Evolutionary conservation across 2,329 filamentous ascomycete genomes (phyloP).

Genomic region (Emericellopsis cladophorae): DNA sequence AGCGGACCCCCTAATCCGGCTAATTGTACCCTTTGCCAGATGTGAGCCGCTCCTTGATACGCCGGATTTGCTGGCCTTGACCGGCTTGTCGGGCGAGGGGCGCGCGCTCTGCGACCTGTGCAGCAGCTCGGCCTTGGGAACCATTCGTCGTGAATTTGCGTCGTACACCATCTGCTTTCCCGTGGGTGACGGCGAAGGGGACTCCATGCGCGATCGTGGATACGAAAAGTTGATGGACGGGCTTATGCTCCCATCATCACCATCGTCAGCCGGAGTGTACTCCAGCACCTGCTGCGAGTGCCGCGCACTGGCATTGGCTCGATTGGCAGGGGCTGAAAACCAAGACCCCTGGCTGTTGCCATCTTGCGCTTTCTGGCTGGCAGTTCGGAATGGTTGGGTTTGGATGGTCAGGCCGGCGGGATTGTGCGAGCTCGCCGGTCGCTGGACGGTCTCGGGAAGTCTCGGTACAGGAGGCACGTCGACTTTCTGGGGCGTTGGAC

Average conservation of each 20-base stretch:
- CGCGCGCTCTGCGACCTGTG: slow-evolving; percentile 27
- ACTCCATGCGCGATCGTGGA: slow-evolving; percentile 31
- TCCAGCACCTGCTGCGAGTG: slow-evolving; percentile 27
- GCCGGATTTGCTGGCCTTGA: slow-evolving; percentile 26
- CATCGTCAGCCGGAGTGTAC: slow-evolving; percentile 12
- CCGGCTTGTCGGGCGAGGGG: slow-evolving; percentile 23
- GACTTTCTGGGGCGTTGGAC: slow-evolving; percentile 21
- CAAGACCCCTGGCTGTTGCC: slow-evolving; percentile 27
- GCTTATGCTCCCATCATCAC: slow-evolving; percentile 29
- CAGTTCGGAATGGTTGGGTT: slow-evolving; percentile 36
- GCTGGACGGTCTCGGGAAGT: slow-evolving; percentile 41
- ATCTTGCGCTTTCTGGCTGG: slow-evolving; percentile 35
- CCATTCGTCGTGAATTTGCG: slow-evolving; percentile 52
- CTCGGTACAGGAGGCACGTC: slow-evolving; percentile 63
- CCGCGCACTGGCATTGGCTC: slow-evolving; percentile 30
- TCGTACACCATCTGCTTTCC: slow-evolving; percentile 45
- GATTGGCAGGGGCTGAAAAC: slow-evolving; percentile 31
- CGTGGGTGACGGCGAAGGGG: slow-evolving; percentile 10
- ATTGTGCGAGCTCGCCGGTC: slow-evolving; percentile 13
- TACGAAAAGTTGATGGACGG: slow-evolving; percentile 49
- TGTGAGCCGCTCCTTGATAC: slow-evolving; percentile 29
- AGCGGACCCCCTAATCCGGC: slow-evolving; percentile 33
- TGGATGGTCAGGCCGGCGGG: slow-evolving; percentile 28
- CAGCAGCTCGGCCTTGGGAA: slow-evolving; percentile 27
- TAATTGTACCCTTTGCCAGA: slow-evolving; percentile 38